Evolutionary conservation across 78 protist genomes (phyloP), one percentile per base, ranked within the genome.

Genomic region (Speleostelium caveatum): DNA sequence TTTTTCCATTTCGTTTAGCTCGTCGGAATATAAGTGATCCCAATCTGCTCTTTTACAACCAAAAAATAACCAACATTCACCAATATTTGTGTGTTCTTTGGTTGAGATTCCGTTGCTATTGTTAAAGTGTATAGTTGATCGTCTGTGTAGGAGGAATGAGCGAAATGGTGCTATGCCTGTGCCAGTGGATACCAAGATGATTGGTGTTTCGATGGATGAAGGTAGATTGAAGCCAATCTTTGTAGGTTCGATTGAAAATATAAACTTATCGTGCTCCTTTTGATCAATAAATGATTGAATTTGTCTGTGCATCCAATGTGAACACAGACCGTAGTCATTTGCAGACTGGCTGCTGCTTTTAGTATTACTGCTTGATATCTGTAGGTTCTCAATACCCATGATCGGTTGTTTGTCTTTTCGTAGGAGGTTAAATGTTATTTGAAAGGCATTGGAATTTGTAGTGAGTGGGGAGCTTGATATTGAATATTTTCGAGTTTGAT

Each of bases 91-190:
- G 8, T 17, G 14, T 16, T 1, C 8, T 35, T 12, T 32, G 6
- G 53, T 45, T n/a, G n/a, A n/a, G n/a, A 33, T 32, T 65, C 53
- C 22, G 28, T 77, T 61, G 33, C 2, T 66, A n/a, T 45, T 36
- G 28, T 76, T 60, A 24, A 3, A 17, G 32, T 22, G 17, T 19
- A 63, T 49, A 33, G 41, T 6, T 45, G 53, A 69, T 24, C 35
- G 24, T 7, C 90, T 7, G 59, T 80, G 90, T 5, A 63, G 71
- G 6, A 80, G 61, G n/a, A 69, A 80, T 28, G 90, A 51, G 22
- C 76, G 12, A 59, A 80, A 80, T 24, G 90, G 90, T 21, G 90
- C 90, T 32, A 80, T 49, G 1, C 90, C 90, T 5, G 90, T 80
- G 28, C 90, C 90, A 1, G 90, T 80, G 5, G 90, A 55, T 41